Conservation (phyloP, 345 rosid species). For the Fremontodendron californicum region DNA sequence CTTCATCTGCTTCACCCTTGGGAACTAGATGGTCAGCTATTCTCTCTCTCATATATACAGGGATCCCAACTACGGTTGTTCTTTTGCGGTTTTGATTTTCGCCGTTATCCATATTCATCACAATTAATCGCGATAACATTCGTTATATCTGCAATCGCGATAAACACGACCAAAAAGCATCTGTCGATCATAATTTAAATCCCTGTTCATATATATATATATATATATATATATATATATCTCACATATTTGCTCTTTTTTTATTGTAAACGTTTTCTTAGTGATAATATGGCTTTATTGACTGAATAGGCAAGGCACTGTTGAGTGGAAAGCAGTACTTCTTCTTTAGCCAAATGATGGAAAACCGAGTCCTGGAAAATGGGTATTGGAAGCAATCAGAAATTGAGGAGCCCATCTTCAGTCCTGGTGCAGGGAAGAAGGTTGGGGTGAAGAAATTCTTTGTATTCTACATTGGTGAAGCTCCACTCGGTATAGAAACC, state of each 20-base stretch:
- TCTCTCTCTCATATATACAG: not conserved
- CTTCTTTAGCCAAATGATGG: conserved; percentile 32
- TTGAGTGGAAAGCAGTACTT: conserved; percentile 34
- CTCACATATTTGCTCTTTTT: not conserved
- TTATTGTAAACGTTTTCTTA: not conserved
- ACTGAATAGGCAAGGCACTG: conserved; percentile 34
- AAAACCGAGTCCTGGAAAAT: conserved; percentile 17
- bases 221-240: not conserved
- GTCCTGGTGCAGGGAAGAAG: conserved; percentile 7
- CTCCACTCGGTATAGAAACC: conserved; percentile 22
- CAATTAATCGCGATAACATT: too few relatives aligned
- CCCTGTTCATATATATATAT: not conserved
- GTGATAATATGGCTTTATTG: not conserved
- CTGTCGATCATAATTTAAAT: too few relatives aligned
- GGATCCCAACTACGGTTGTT: too few relatives aligned
- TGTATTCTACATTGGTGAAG: conserved; percentile 23
- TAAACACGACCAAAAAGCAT: too few relatives aligned
- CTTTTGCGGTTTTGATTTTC: too few relatives aligned
- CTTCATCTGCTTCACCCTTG: conserved; percentile 33
- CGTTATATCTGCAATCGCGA: too few relatives aligned
- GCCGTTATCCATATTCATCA: too few relatives aligned
- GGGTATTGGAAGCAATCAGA: conserved; percentile 41
- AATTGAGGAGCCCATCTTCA: conserved; percentile 27
- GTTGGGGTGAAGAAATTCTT: conserved; percentile 35
- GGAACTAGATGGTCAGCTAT: conserved; percentile 35